phyloP scores from a whole-genome alignment of 345 rosid species.

The Lumnitzera littorea region DNA sequence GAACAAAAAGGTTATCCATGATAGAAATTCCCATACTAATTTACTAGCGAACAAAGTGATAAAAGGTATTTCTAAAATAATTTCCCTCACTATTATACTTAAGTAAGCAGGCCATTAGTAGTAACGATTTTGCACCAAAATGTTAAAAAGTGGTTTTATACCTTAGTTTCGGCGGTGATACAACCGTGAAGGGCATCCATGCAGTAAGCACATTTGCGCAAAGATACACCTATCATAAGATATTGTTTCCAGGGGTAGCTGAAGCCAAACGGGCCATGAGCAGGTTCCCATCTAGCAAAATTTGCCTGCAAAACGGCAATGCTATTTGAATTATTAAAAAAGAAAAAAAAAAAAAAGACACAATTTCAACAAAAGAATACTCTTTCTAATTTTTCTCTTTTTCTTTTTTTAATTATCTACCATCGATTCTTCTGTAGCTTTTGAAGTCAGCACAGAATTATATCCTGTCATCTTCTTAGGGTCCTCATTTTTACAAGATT shows the following conservation, averaged over 20 bases:
- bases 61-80: too few relatives aligned
- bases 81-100: too few relatives aligned
- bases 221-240: conserved; percentile 25
- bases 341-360: too few relatives aligned
- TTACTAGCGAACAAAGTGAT: too few relatives aligned
- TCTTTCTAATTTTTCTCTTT: too few relatives aligned
- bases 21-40: too few relatives aligned
- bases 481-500: background rate
- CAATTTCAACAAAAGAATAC: background rate
- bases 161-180: conserved; percentile 15
- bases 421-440: conserved; percentile 27
- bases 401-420: conserved; percentile 4
- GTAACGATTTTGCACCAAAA: too few relatives aligned
- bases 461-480: conserved; percentile 13
- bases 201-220: conserved; percentile 29
- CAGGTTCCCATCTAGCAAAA: conserved; percentile 45
- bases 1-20: too few relatives aligned
- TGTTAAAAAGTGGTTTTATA: background rate
- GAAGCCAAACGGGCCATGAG: conserved; percentile 35
- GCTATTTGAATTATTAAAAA: background rate
- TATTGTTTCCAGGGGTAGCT: conserved; percentile 40
- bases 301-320: conserved; percentile 20
- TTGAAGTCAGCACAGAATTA: conserved; percentile 21
- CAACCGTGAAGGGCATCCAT: conserved; percentile 30
- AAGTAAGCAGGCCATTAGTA: too few relatives aligned